Evolutionary conservation across 73 alveolate species (phyloP), one percentile per base, ranked within the genome.

Genomic region (Uronychia binucleata): DNA sequence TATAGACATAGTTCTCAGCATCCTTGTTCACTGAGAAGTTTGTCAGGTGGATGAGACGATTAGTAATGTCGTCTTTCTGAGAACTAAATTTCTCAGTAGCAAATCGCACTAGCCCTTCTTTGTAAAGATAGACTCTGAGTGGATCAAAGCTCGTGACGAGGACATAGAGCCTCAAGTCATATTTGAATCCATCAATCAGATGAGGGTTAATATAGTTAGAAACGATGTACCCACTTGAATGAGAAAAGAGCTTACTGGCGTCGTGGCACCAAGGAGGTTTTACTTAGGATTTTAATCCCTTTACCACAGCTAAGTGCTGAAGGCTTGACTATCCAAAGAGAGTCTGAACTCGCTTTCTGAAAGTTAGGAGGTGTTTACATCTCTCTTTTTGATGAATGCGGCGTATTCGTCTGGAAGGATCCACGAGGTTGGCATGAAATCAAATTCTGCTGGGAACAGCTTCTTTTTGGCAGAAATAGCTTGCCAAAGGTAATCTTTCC

Each of bases 131-230:
- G 34, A 86, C 74, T 57, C 86, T 81, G 11, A 91, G 58, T 1
- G 97, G 97, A 1, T 87, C 94, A 30, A 90, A 93, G 28, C 90
- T 78, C 28, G 93, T 86, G 31, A 90, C 86, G 34, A 93, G 75
- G 57, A 94, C 96, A 82, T 96, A 96, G 59, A 96, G 95, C 84
- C 99, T 92, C 79, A 96, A 79, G 81, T 96, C 99, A 78, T 93
- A 96, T 89, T 96, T 96, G 89, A 82, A 92, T 77, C 98, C 99
- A 78, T 94, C 97, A 67, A 96, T 79, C 83, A 96, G 83, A 90
- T 88, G 86, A 30, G 99, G 98, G 86, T 86, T 92, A 78, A 96
- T 86, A 83, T 96, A 96, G 89, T 86, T 87, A 76, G 88, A 93
- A 32, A 93, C 94, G 67, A 93, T 87, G 78, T 79, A 86, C 28